phyloP scores from a whole-genome alignment of 805 yeast species.

The Ogataea philodendri region DNA sequence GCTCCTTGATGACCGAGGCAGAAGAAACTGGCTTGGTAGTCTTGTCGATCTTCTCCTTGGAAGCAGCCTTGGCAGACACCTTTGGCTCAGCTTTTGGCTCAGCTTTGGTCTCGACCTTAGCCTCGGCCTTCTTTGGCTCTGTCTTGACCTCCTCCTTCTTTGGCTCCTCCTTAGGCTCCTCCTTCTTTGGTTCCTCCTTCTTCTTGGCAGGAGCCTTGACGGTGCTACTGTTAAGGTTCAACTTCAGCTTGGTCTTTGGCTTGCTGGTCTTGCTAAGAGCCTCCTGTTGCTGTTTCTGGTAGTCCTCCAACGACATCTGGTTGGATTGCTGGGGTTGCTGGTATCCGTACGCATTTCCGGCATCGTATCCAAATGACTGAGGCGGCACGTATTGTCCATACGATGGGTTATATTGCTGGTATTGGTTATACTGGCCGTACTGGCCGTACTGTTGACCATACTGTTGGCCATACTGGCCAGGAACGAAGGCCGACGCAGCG shows the following conservation, averaged over 20 bases:
- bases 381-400: conserved; percentile 30
- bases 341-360: conserved; percentile 26
- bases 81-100: conserved; percentile 17
- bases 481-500: conserved; percentile 48
- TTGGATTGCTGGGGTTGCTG: conserved; percentile 21
- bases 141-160: conserved; percentile 24
- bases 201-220: conserved; percentile 38
- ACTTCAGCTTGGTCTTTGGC: conserved; percentile 61
- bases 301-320: conserved; percentile 80
- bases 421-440: conserved; percentile 28
- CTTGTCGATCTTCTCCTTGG: conserved; percentile 15
- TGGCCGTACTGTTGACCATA: conserved; percentile 16
- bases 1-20: conserved; percentile 49
- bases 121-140: conserved; percentile 21
- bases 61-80: conserved; percentile 14
- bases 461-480: conserved; percentile 37
- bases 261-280: conserved; percentile 46
- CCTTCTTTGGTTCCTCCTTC: conserved; percentile 55
- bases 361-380: conserved; percentile 26
- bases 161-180: conserved; percentile 56
- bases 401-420: conserved; percentile 22
- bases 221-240: conserved; percentile 63
- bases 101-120: conserved; percentile 15
- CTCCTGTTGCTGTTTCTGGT: conserved; percentile 63
- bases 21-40: conserved; percentile 16